Percentiles rank a stretch among this genome's conserved stretches.
Conservation (phyloP, 2,329 filamentous ascomycete genomes). For the Colletotrichum sp. region DNA sequence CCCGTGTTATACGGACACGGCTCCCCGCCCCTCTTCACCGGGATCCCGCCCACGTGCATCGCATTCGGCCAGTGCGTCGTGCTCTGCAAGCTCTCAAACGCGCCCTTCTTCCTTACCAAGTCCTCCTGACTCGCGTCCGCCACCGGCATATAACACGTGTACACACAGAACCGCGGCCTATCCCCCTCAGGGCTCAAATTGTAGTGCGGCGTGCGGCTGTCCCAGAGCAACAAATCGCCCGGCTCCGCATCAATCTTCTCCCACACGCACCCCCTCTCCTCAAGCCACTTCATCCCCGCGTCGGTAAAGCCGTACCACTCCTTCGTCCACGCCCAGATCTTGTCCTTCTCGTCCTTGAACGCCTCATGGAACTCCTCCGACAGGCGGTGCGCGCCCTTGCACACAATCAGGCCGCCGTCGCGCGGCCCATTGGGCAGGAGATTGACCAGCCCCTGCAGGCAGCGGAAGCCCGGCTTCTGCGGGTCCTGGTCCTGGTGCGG, state of each 20-base stretch:
- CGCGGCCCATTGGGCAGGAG: not conserved
- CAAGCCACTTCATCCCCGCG: constrained; percentile 22
- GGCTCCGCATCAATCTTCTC: constrained; percentile 35
- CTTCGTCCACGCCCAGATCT: constrained; percentile 28
- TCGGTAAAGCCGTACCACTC: constrained; percentile 23
- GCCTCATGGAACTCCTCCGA: constrained; percentile 21
- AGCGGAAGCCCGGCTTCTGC: not conserved
- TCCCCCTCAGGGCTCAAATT: constrained; percentile 17
- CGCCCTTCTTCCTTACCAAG: constrained; percentile 16
- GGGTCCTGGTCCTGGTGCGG: constrained; percentile 10
- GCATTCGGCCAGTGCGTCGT: constrained; percentile 35
- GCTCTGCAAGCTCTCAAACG: constrained; percentile 26
- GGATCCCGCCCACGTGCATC: not conserved
- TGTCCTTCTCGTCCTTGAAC: not conserved
- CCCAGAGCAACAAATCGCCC: constrained; percentile 39
- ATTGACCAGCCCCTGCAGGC: not conserved
- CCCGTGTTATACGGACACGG: constrained; percentile 7
- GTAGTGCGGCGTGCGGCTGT: constrained; percentile 24
- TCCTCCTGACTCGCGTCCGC: constrained; percentile 23
- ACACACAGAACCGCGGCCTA: constrained; percentile 24
- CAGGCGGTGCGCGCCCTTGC: constrained; percentile 9
- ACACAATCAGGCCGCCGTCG: constrained; percentile 3
- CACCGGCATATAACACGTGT: constrained; percentile 25
- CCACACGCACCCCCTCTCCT: constrained; percentile 17
- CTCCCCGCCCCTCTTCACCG: not conserved